Evolutionary conservation across 495 filamentous ascomycete genomes (phyloP), one percentile per base, ranked within the genome.

Genomic region (Aspergillus bridgeri): DNA sequence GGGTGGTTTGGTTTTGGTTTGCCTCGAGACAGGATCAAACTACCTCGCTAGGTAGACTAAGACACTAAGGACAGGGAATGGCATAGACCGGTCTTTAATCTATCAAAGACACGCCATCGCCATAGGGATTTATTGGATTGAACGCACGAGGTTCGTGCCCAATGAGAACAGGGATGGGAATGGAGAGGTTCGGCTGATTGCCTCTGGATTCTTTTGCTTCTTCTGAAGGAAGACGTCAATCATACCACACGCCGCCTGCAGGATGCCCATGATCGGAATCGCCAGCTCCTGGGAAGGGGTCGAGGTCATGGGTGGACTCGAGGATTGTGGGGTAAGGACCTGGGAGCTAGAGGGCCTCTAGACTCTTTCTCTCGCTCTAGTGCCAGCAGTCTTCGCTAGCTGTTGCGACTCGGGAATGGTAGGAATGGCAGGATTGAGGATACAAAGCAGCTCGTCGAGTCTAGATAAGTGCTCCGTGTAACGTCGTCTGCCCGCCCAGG

Each of bases 111-210:
- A 49, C 47, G 27, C 20, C 47, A 49, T 46, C 43, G 33, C 33
- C 33, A 13, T 9, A 13, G 29, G 33, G 33, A 49, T 51, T 51
- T 54, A 48, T 42, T 64, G 54, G 58, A 55, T 57, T 50, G 38
- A 24, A 53, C 23, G 29, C 19, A 29, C 55, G 53, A 53, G 51
- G 49, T 57, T 57, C 54, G 47, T 57, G 59, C 59, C 62, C 59
- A 59, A 65, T 60, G 53, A 43, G 42, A 57, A 49, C 50, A 51
- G 50, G 56, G 25, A 25, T 59, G 44, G 56, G 56, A 61, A 59
- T 44, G 53, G 49, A 61, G 24, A 61, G 24, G 50, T 59, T 57
- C 25, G 25, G 24, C 20, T 18, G 20, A 18, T 33, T 51, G 48
- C 48, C 38, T 29, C 3, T 11, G 33, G 9, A 38, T 38, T 38